Base-by-base conservation (phyloP, 768 basidiomycete genomes). In the Lentinula sp. region DNA sequence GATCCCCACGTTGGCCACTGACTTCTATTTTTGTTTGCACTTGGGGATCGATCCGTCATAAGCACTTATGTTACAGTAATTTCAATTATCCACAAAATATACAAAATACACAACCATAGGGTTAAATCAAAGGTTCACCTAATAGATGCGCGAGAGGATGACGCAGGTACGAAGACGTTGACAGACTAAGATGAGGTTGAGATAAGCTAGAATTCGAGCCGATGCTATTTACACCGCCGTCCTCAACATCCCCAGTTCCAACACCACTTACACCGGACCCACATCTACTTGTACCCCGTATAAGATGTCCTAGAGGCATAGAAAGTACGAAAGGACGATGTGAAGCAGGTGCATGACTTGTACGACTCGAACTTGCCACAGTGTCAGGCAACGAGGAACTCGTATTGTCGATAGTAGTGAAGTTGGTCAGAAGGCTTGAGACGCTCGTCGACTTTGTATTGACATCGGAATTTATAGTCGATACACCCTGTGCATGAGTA, bases 1-100 rank as follows among this genome's bases (percentile, higher is more conserved):
- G 84, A 86, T 80, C 84, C 85, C 84, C 84, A 85, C 81, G 83
- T 84, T 85, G 84, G 85, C 84, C 84, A 86, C 1, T 39, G 0
- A 39, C 3, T 39, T 6, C 8, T 13, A 1, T 37, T 1, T 23
- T 23, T 23, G 1, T 23, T n/a, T n/a, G n/a, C n/a, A n/a, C n/a
- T n/a, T n/a, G n/a, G n/a, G n/a, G n/a, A n/a, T n/a, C n/a, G n/a
- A n/a, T n/a, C n/a, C n/a, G n/a, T n/a, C n/a, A n/a, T n/a, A n/a
- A n/a, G n/a, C n/a, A n/a, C n/a, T n/a, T n/a, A n/a, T n/a, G 28
- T 28, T 28, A 28, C 28, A 28, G 28, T 28, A n/a, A 28, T 28
- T 28, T 28, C 28, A 39, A 39, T 13, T 39, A 39, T 39, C 37
- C 37, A 39, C 7, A n/a, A n/a, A 13, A 39, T 39, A 39, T 39